phyloP scores from a whole-genome alignment of 1,284 basidiomycete genomes.

The Cystobasidium slooffiae region DNA sequence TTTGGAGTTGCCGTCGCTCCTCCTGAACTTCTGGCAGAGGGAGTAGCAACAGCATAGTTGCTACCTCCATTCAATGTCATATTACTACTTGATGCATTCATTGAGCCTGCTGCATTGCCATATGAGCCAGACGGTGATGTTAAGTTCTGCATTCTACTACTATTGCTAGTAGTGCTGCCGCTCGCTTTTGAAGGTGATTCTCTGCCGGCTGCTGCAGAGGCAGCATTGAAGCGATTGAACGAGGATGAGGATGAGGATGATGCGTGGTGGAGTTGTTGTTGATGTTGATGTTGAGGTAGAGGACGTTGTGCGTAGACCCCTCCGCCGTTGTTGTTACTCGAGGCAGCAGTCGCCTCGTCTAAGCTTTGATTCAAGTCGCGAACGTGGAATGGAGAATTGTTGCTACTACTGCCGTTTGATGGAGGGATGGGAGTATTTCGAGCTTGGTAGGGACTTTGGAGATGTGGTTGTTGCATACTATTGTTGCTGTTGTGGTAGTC shows the following conservation, averaged over 20 bases:
- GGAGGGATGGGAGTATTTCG: not conserved
- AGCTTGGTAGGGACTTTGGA: conserved; percentile 14
- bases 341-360: conserved; percentile 13
- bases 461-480: conserved; percentile 20
- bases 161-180: conserved; percentile 1
- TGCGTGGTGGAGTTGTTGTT: not conserved
- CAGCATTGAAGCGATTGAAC: not conserved
- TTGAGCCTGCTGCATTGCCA: not conserved
- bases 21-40: conserved; percentile 4
- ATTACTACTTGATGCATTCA: no score
- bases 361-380: conserved; percentile 13
- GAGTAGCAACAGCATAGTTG: not conserved
- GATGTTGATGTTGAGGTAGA: not conserved
- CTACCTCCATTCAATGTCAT: not conserved
- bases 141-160: conserved; percentile 14
- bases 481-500: not conserved
- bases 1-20: not conserved
- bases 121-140: not conserved
- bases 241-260: no score
- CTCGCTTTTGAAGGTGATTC: not conserved
- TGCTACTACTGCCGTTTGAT: not conserved
- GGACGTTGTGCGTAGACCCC: not conserved
- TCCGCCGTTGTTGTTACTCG: conserved; percentile 8
- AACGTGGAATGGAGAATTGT: conserved; percentile 12
- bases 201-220: not conserved